Percentiles rank a stretch among this genome's conserved stretches.
These are phyloP conservation scores for Annona squamosa DNA, from an alignment of 164 flowering plant species.

Conservation along the genomic window DNA sequence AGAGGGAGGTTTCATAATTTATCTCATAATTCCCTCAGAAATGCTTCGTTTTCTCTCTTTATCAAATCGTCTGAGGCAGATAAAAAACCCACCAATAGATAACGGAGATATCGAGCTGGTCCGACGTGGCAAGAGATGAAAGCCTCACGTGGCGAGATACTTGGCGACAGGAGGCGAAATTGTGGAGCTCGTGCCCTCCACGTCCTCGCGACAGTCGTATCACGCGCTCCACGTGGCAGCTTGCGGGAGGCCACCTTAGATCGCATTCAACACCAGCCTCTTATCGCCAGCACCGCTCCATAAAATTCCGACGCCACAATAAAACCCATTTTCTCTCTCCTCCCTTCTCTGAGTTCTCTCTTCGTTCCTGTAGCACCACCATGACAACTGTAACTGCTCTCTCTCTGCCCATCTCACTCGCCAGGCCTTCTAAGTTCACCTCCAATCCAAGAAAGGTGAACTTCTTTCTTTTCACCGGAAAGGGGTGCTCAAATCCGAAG, in stretches of 20 bases:
- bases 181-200: constrained; percentile 51
- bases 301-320: constrained; percentile 19
- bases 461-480: neutral
- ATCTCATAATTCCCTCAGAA: too few relatives aligned
- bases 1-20: too few relatives aligned
- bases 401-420: constrained; percentile 42
- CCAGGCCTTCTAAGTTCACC: constrained; percentile 23
- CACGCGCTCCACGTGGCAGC: constrained; percentile 50
- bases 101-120: constrained; percentile 5
- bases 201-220: constrained; percentile 21
- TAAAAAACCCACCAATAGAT: neutral
- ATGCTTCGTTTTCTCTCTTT: too few relatives aligned
- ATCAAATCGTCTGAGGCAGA: too few relatives aligned
- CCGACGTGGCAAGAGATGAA: constrained; percentile 23
- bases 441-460: constrained; percentile 46
- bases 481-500: neutral
- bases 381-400: constrained; percentile 53
- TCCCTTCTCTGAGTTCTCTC: neutral
- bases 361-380: constrained; percentile 26
- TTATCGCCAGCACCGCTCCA: constrained; percentile 37
- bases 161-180: constrained; percentile 6
- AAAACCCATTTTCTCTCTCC: constrained; percentile 7
- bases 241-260: constrained; percentile 43
- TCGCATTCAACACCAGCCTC: constrained; percentile 57
- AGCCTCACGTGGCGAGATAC: constrained; percentile 1